Evolutionary conservation across 768 basidiomycete species (phyloP), one percentile per base, ranked within the genome.

Genomic region (Boletales sp.): DNA sequence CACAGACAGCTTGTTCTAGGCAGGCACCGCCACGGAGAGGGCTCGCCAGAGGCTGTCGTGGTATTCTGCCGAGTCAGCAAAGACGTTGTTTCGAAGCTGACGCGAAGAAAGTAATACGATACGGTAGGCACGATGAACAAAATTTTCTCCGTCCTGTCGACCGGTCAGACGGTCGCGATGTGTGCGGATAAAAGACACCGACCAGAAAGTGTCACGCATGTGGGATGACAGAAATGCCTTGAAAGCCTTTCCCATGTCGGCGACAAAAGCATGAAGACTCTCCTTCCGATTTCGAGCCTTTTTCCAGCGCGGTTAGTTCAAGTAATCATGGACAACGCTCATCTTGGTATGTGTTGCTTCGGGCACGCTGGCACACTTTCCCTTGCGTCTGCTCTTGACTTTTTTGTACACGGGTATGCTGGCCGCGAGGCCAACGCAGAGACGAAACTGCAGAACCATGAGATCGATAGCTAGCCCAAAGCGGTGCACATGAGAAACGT

Each of bases 221-320:
- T 84, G 78, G 2, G 84, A 85, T 2, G 85, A 84, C 51, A 91
- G 69, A 65, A 89, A 91, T 13, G 87, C 72, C 51, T 74, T 81
- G 56, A 84, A 68, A 33, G 73, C 64, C n/a, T 63, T 65, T 52
- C 81, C 84, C 8, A 87, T 84, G 47, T 87, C 74, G 32, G 77
- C 66, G 47, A 89, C 57, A 62, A 91, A 91, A 2, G 67, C 58
- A 4, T 70, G 59, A 50, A 82, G 67, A 61, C 69, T 46, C 46
- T 12, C 47, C 45, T 40, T 60, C 57, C n/a, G 44, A 17, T 5
- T 48, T 53, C 7, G 53, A 54, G 15, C 41, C 21, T 18, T 59
- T 56, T 7, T 63, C 65, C 11, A 57, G 61, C 0, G 65, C 44
- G 10, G 13, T 55, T 40, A 65, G 63, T 39, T 69, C 65, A 69